These are phyloP conservation scores for Lathyrus aphaca DNA, from an alignment of 306 rosid genomes.

Conservation along the genomic window DNA sequence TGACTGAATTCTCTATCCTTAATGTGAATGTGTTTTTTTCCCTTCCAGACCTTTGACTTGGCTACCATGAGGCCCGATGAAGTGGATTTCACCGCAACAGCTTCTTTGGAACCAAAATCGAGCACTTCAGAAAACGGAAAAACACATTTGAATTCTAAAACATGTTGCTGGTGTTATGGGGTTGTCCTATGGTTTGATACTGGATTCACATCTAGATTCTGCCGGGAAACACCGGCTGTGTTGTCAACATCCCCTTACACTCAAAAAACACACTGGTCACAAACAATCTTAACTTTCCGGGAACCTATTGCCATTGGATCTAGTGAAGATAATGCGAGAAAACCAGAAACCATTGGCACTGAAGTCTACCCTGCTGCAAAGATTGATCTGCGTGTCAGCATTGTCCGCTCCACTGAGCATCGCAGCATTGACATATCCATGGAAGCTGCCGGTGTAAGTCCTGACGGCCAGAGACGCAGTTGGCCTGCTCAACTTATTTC, in stretches of 20 bases:
- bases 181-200: constrained; percentile 91
- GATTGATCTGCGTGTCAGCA: constrained; percentile 77
- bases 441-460: constrained; percentile 65
- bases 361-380: constrained; percentile 59
- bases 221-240: constrained; percentile 67
- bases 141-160: constrained; percentile 36
- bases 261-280: constrained; percentile 83
- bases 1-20: background rate
- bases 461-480: constrained; percentile 55
- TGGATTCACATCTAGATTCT: constrained; percentile 86
- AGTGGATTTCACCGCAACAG: constrained; percentile 82
- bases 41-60: constrained; percentile 74
- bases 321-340: constrained; percentile 30
- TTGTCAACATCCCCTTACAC: constrained; percentile 83
- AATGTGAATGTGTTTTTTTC: background rate
- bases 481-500: constrained; percentile 76
- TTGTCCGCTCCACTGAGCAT: constrained; percentile 79
- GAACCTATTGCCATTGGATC: constrained; percentile 76
- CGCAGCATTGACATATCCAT: constrained; percentile 92
- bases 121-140: constrained; percentile 29
- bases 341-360: constrained; percentile 60
- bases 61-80: constrained; percentile 78
- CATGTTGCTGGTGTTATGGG: constrained; percentile 69
- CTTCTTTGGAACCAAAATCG: constrained; percentile 63
- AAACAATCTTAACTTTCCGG: constrained; percentile 77